Evolutionary conservation across 1,284 basidiomycete genomes (phyloP).

Genomic region (Puccinia polysora): DNA sequence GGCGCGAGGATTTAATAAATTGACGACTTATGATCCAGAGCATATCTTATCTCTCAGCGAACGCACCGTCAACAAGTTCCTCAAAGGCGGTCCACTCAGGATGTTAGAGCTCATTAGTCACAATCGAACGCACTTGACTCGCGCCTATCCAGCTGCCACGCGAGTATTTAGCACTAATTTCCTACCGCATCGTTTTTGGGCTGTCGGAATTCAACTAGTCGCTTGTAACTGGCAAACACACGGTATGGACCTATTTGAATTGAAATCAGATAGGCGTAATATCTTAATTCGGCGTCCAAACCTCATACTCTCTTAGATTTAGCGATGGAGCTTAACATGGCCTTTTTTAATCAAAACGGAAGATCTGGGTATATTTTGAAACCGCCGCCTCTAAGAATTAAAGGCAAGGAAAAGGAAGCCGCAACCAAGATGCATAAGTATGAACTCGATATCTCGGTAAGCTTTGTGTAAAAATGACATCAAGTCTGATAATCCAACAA

Average conservation of each 20-base stretch:
- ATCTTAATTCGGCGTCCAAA: not conserved
- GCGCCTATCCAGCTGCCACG: conserved; percentile 83
- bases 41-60: conserved; percentile 94
- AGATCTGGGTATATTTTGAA: conserved; percentile 85
- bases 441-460: conserved; percentile 63
- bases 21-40: conserved; percentile 76
- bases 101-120: conserved; percentile 76
- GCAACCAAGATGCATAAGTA: conserved; percentile 61
- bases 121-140: conserved; percentile 74
- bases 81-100: conserved; percentile 56
- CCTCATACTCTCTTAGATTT: conserved; percentile 62
- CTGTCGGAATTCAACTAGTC: conserved; percentile 83
- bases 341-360: conserved; percentile 82
- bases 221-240: conserved; percentile 98
- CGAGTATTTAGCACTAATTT: conserved; percentile 82
- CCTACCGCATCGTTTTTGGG: conserved; percentile 83
- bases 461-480: not conserved
- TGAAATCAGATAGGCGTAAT: not conserved
- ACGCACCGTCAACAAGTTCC: conserved; percentile 61
- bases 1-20: conserved; percentile 84
- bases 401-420: conserved; percentile 61
- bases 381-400: conserved; percentile 68
- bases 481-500: not conserved
- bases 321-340: conserved; percentile 83
- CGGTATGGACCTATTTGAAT: conserved; percentile 59